phyloP scores from a whole-genome alignment of 2,329 filamentous ascomycete genomes.

The Aspergillus brunneoviolaceus region DNA sequence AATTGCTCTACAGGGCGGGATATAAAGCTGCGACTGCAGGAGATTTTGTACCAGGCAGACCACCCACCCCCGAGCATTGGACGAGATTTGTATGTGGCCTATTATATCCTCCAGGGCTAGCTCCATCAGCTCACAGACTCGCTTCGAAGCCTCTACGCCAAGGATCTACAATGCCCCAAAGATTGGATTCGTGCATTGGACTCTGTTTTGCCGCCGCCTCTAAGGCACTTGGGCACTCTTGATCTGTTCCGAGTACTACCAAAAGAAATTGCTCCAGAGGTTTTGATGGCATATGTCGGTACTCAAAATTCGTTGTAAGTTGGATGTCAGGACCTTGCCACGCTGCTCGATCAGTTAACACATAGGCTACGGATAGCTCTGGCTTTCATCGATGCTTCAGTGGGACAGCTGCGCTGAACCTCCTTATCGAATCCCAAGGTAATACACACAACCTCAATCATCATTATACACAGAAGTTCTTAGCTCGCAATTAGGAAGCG shows the following conservation, averaged over 20 bases:
- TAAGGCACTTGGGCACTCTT: slow-evolving; percentile 34
- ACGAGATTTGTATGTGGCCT: slow-evolving; percentile 25
- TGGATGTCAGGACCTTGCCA: background rate
- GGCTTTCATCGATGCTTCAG: slow-evolving; percentile 41
- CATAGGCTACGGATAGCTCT: slow-evolving; percentile 21
- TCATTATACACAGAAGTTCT: slow-evolving; percentile 1
- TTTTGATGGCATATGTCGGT: slow-evolving; percentile 40
- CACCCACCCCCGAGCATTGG: slow-evolving; percentile 2
- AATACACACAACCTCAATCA: background rate
- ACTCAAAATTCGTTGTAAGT: slow-evolving; percentile 33
- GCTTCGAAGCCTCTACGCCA: slow-evolving; percentile 34
- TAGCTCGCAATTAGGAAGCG: slow-evolving; percentile 16
- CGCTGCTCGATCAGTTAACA: background rate
- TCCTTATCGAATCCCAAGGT: slow-evolving; percentile 35
- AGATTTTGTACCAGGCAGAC: slow-evolving; percentile 24
- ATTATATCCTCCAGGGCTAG: slow-evolving; percentile 17
- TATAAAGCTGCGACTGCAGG: slow-evolving; percentile 33
- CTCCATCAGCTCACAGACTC: slow-evolving; percentile 6
- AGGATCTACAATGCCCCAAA: slow-evolving; percentile 34
- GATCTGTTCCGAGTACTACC: slow-evolving; percentile 38
- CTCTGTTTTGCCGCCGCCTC: slow-evolving; percentile 30
- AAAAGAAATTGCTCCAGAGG: slow-evolving; percentile 34
- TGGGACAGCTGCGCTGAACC: slow-evolving; percentile 36
- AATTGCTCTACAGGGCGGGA: slow-evolving; percentile 38
- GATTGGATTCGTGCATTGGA: slow-evolving; percentile 33